A percentile compares a stretch with the other conserved stretches of the same genome.
Evolutionary conservation across 768 basidiomycete genomes (phyloP).

Genomic region (Leccinum pellstonianum): DNA sequence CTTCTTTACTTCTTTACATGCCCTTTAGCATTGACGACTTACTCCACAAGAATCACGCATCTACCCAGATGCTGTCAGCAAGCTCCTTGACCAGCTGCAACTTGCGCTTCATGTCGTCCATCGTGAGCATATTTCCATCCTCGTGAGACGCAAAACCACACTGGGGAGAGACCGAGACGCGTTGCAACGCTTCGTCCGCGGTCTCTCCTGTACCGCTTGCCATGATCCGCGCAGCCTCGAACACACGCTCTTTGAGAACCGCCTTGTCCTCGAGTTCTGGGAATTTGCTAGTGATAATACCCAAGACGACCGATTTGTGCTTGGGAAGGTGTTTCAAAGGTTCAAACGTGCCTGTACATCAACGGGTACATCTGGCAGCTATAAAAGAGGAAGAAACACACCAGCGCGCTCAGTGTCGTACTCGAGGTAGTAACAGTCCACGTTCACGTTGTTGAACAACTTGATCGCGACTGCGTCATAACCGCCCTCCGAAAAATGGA

Average conservation of each 20-base stretch:
- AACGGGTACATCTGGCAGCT: background rate
- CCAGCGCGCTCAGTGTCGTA: background rate
- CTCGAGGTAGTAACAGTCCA: background rate
- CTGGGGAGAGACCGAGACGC: background rate
- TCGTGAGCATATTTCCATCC: background rate
- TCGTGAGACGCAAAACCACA: background rate
- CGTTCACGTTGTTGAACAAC: slow-evolving; percentile 40
- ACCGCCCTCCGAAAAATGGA: slow-evolving; percentile 32
- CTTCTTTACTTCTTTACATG: background rate
- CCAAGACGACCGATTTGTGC: background rate
- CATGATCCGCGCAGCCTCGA: background rate
- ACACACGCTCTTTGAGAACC: background rate
- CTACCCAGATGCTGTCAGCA: background rate
- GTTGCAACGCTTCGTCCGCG: background rate
- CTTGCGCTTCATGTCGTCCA: background rate
- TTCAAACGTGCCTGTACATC: slow-evolving; percentile 26
- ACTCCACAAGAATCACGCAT: background rate
- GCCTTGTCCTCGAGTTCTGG: background rate
- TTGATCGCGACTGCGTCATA: slow-evolving; percentile 40
- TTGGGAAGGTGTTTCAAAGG: background rate
- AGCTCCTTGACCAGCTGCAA: background rate
- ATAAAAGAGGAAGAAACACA: background rate
- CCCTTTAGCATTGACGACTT: background rate
- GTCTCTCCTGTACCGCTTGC: background rate
- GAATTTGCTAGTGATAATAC: background rate